Percentiles rank a stretch among this genome's conserved stretches.
Conservation (phyloP, 495 filamentous ascomycete species). For the Letharia columbiana region DNA sequence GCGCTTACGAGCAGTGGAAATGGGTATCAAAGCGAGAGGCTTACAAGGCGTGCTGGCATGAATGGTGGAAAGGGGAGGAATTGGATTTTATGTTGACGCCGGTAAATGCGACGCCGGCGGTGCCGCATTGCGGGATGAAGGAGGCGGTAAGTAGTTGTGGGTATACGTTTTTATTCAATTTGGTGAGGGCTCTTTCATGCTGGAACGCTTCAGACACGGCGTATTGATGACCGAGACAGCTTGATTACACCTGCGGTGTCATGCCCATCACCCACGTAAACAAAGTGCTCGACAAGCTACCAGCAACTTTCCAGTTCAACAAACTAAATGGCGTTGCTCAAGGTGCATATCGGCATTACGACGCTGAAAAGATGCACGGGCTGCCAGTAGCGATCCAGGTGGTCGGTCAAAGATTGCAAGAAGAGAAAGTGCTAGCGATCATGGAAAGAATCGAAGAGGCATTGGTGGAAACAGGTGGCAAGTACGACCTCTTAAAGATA, state of each 20-base stretch:
- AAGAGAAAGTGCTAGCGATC: slow-evolving; percentile 82
- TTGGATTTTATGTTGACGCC: slow-evolving; percentile 74
- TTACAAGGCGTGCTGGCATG: slow-evolving; percentile 67
- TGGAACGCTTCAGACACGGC: not conserved
- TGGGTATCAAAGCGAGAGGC: slow-evolving; percentile 67
- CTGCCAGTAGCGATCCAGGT: slow-evolving; percentile 83
- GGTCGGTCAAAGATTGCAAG: slow-evolving; percentile 73
- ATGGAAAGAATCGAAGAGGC: slow-evolving; percentile 74
- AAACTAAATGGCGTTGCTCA: slow-evolving; percentile 66
- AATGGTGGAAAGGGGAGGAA: slow-evolving; percentile 67
- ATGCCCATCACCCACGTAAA: slow-evolving; percentile 84
- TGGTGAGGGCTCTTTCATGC: slow-evolving; percentile 39
- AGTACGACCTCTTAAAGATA: slow-evolving; percentile 58
- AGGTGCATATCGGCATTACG: slow-evolving; percentile 83
- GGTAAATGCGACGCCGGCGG: slow-evolving; percentile 84
- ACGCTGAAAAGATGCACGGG: slow-evolving; percentile 74
- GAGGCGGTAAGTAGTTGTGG: slow-evolving; percentile 81
- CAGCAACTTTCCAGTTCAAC: slow-evolving; percentile 47
- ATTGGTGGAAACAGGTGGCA: slow-evolving; percentile 51
- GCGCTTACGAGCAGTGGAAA: slow-evolving; percentile 70
- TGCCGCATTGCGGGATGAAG: slow-evolving; percentile 81
- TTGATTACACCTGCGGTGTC: slow-evolving; percentile 83
- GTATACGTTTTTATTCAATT: slow-evolving; percentile 93
- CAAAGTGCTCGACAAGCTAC: slow-evolving; percentile 54
- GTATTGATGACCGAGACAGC: slow-evolving; percentile 29